Evolutionary conservation across 1,284 basidiomycete genomes (phyloP), one percentile per base, ranked within the genome.

Genomic region (Microbotryomycetes sp.): DNA sequence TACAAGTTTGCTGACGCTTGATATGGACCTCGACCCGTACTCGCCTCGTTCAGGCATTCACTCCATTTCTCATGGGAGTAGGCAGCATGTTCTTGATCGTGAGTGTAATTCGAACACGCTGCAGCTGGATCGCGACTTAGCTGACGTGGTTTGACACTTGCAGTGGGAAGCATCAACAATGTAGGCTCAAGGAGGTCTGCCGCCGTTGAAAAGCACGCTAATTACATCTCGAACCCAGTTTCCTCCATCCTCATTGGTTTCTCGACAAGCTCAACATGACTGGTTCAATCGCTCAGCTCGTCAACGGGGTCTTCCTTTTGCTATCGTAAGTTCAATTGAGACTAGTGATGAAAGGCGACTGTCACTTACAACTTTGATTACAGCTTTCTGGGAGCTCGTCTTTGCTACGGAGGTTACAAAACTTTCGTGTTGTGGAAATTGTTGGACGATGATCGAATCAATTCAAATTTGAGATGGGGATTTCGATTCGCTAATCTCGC

Each of bases 241-340:
- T 77, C 72, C 74, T 77, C 54, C 75, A 77, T 69, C 73, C 75
- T 22, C 76, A 77, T 64, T 77, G 76, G 76, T 75, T 75, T 66
- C 62, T 75, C 42, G 76, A 77, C 72, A 77, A 77, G 61, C 68
- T 74, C 45, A 70, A 73, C 53, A 72, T 72, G 65, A 77, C 75
- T 1, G 76, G 76, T 0, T 71, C 70, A 19, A 64, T 60, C 23
- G 49, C 62, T 29, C 76, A 77, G 63, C 66, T 77, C 36, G 62
- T 76, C 60, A 77, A 77, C 63, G 74, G 74, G 31, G 47, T 67
- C 52, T 74, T 73, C 61, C 64, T 76, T 15, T 68, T 76, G 16
- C 54, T 31, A 7, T 53, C 55, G 53, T 29, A 52, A 52, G 50
- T 19, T n/a, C 14, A 23, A 4, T 3, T 30, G 23, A 14, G 28